Percentiles rank a stretch among this genome's conserved stretches.
phyloP scores from a whole-genome alignment of 2,329 filamentous ascomycete species.

The Diplodia scrobiculata region DNA sequence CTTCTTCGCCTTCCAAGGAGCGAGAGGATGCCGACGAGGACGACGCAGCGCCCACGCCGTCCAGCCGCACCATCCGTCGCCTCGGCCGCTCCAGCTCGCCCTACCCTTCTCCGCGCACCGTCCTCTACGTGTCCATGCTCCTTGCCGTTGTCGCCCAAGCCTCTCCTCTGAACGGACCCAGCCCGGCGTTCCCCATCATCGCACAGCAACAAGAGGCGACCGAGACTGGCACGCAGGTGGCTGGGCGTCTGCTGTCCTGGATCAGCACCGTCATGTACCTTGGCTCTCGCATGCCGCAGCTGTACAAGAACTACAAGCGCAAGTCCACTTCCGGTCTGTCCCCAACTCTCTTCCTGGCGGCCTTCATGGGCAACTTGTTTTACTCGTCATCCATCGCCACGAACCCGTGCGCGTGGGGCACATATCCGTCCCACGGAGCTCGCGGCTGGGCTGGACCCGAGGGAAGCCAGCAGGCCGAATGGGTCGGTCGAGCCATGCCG shows the following conservation, averaged over 20 bases:
- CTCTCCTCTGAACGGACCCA: conserved; percentile 37
- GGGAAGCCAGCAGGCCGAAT: conserved; percentile 58
- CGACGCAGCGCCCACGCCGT: conserved; percentile 6
- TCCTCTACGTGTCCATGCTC: conserved; percentile 52
- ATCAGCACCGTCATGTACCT: conserved; percentile 45
- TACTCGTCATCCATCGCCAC: conserved; percentile 64
- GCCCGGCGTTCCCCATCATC: conserved; percentile 34
- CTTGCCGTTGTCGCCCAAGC: conserved; percentile 49
- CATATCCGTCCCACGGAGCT: conserved; percentile 58
- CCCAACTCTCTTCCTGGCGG: conserved; percentile 64
- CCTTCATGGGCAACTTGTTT: conserved; percentile 69
- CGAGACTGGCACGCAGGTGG: conserved; percentile 35
- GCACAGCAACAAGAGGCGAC: conserved; percentile 31
- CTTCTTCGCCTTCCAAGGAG: conserved; percentile 27
- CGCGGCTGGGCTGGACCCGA: conserved; percentile 62
- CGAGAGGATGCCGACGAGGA: neutral
- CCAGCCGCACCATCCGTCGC: conserved; percentile 39
- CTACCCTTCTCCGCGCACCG: conserved; percentile 50
- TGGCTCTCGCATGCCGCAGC: conserved; percentile 55
- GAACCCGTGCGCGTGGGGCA: conserved; percentile 65
- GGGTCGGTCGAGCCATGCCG: conserved; percentile 61
- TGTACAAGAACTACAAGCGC: conserved; percentile 65
- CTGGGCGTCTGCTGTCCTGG: conserved; percentile 46
- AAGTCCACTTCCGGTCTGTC: conserved; percentile 66
- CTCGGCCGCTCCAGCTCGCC: conserved; percentile 47